Evolutionary conservation across 169 alveolate species (phyloP), one percentile per base, ranked within the genome.

Genomic region (Theileria luwenshuni): DNA sequence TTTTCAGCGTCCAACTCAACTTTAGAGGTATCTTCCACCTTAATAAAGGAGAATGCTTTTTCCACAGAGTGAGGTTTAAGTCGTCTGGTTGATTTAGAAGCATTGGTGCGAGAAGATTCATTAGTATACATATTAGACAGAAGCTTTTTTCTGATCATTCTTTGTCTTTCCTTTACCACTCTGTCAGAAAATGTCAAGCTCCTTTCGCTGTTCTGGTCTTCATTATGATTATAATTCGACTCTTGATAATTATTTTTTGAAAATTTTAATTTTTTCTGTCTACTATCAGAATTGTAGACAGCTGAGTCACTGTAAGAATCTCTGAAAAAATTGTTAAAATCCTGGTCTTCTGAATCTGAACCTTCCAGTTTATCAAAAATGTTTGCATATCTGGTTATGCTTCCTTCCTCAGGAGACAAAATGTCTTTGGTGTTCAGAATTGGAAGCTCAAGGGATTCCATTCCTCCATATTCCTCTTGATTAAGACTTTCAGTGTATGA

Each of bases 171-270:
- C 71, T 52, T 49, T 6, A 51, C 17, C 19, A 68, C 76, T 2
- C 76, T 32, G 33, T 68, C 76, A 23, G 76, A 68, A 54, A 68
- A 68, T 19, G 76, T 51, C 25, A 68, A 17, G 25, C 58, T 41
- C 59, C 17, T 30, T 17, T 41, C 21, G 15, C 72, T 62, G n/a
- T 41, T 23, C 8, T 27, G 3, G 51, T 62, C 52, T 23, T 33
- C 25, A 62, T 62, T 35, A 33, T 62, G 23, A 41, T 35, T 27
- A 25, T 68, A 25, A 15, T 51, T 5, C n/a, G n/a, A n/a, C n/a
- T n/a, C n/a, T n/a, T 49, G 3, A 51, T 6, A 51, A 68, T 47
- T 3, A 49, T 6, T 41, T 13, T 19, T 25, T 56, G 32, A 56
- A 13, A 25, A 35, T 25, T 30, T 51, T 10, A 3, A 51, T 0